Base-by-base conservation (phyloP, 2,329 filamentous ascomycete species). In the Magnaporthiopsis incrustans region DNA sequence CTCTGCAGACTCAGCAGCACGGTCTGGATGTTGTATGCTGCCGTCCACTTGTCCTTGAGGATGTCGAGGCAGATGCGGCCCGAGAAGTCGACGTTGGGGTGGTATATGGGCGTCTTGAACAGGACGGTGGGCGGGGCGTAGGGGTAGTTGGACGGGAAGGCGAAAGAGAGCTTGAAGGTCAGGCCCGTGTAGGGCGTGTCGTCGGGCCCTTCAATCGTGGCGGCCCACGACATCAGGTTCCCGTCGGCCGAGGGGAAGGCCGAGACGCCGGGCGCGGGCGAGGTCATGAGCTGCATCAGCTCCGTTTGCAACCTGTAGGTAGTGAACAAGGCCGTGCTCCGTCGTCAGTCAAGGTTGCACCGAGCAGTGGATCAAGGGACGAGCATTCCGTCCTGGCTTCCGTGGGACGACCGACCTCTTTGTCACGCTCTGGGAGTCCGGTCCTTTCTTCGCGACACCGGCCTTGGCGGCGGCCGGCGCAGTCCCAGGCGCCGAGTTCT, bases 31-130 rank as follows among this genome's bases (percentile, higher is more conserved):
- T 98, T 98, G 83, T 97, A 96, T 58, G 96, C 93, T 25, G 95
- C 92, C 66, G 92, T 97, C 95, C 95, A 99, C 81, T 97, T 97
- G 77, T 98, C 95, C 83, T 97, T 98, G 68, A 99, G 83, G 70
- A 99, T 99, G 73, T 99, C 96, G 66, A 99, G 83, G 76, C 95
- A 99, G 77, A 99, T 99, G 64, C 95, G 86, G 57, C 95, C 95
- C 4, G 90, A 93, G 80, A 99, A 97, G 79, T 99, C 95, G 70
- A 99, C 91, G 72, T 99, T 99, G 63, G 95, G 95, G 77, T 99
- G 95, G 82, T 98, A 99, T 78, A 99, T 97, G 53, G 95, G 95
- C 8, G 96, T 99, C 81, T 93, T 96, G 87, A 97, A 99, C 66
- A 97, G 84, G 25, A 99, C 95, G 2, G 89, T 92, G 0, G 95